A percentile compares a stretch with the other conserved stretches of the same genome.
phyloP scores from a whole-genome alignment of 441 rosid genomes.

The Arabidopsis hybrid region DNA sequence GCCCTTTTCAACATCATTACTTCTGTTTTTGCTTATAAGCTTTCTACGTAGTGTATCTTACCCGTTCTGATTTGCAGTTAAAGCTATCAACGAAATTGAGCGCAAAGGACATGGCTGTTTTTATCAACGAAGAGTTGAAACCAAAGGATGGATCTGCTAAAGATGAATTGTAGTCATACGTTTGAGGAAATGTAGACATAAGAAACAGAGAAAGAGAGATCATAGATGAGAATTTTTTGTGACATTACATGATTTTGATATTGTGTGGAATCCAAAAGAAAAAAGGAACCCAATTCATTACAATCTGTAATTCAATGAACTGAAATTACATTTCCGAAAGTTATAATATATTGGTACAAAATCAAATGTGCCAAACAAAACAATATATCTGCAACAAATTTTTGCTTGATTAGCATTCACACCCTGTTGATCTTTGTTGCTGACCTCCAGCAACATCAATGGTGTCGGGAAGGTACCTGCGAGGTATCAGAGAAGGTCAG shows the following conservation, averaged over 20 bases:
- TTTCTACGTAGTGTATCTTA: not conserved
- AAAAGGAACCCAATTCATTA: not conserved
- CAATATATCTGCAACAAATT: not conserved
- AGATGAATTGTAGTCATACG: conserved; percentile 73
- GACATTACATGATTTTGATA: conserved; percentile 35
- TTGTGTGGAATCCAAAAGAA: conserved; percentile 39
- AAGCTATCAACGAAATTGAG: conserved; percentile 67
- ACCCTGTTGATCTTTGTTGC: conserved; percentile 72
- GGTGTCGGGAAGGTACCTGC: conserved; percentile 80
- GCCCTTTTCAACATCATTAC: not conserved
- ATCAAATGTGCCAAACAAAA: conserved; percentile 23
- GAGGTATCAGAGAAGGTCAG: not conserved
- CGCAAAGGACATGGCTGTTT: conserved; percentile 67
- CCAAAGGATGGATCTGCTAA: conserved; percentile 53
- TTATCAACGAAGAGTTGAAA: conserved; percentile 61
- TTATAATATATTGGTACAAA: conserved; percentile 30
- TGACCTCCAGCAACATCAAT: conserved; percentile 68
- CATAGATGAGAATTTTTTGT: conserved; percentile 19
- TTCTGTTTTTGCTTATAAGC: not conserved
- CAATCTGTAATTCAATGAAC: conserved; percentile 17
- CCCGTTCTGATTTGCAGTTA: conserved; percentile 50
- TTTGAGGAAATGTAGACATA: conserved; percentile 8
- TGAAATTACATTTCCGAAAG: conserved; percentile 16
- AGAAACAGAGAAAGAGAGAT: not conserved
- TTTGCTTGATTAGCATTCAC: conserved; percentile 58